Base-by-base conservation (phyloP, 1,284 basidiomycete species). In the Coniferiporia weirii region DNA sequence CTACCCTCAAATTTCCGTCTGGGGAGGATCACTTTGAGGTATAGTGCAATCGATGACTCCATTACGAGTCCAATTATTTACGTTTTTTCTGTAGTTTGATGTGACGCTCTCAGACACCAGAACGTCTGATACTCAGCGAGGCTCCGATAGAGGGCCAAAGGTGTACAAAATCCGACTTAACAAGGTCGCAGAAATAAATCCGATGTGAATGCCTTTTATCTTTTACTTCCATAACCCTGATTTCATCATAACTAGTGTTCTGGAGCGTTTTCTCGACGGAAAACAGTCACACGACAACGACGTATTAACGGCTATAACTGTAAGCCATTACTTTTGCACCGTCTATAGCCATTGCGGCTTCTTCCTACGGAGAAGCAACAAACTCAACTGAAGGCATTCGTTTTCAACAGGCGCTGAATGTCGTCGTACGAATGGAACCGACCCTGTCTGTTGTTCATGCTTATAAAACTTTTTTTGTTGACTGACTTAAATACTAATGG, bases 361-460 rank as follows among this genome's bases (percentile, higher is more conserved):
- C 38, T 40, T 15, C 15, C 9, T 15, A 15, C 8, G 8, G 9
- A 40, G 12, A 4, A 40, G 38, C 9, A 40, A 15, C 9, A 40
- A 50, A 35, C 56, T 61, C 15, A 50, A 15, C 22, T 12, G 32
- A 34, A 49, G 13, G 46, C 22, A 1, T 5, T 49, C 9, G 10
- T 48, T 12, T 32, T 15, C 4, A 17, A 6, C 59, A 89, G 84
- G 84, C 87, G 0, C 70, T 90, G 54, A 91, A 91, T 65, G 85
- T 90, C 35, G 84, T 87, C 13, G 79, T 90, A 38, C 79, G 88
- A 13, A 88, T 87, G 85, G 82, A 85, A 61, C 86, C 87, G 0
- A 82, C 79, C 0, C 72, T 85, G 74, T 70, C 47, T 17, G 68
- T 64, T 38, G 48, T 56, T 22, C 12, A 20, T 36, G 13, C 4